Evolutionary conservation across 805 yeast genomes (phyloP), one percentile per base, ranked within the genome.

Genomic region (Saccharomycopsis fermentans): DNA sequence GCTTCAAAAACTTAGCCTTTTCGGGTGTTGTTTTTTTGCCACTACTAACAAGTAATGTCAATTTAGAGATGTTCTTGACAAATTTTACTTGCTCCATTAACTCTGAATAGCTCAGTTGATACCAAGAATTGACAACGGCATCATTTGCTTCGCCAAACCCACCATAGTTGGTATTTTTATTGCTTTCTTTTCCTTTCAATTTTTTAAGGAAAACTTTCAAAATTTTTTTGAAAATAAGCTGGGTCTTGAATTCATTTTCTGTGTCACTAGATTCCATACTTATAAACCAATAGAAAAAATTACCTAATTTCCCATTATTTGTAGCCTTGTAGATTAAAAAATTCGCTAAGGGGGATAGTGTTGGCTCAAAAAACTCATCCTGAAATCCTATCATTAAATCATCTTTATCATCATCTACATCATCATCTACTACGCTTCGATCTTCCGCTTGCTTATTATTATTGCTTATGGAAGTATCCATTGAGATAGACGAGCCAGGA

Each of bases 241-340:
- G 60, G 21, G 9, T 50, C 24, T 59, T 60, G 16, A 57, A 50
- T 36, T 70, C 67, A 29, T 69, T 68, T 2, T 78, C 79, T 48
- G 77, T 80, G 59, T 88, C 96, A 65, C 86, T 89, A 34, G 86
- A 80, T 66, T 92, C 97, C 1, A 95, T 96, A 63, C 84, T 85
- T 55, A 94, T 79, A 67, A 86, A 89, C 98, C 99, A 94, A 69
- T 89, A 91, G 61, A 95, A 82, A 67, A 80, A 89, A 67, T 84
- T 90, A 0, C 96, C 94, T 47, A 95, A 73, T 19, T 79, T 74
- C 21, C 80, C 78, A 67, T 86, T 87, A 19, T 78, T 73, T 1
- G 84, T 74, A 0, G 96, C 83, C 52, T 92, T 76, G 29, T 82
- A 82, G 48, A 91, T 84, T 47, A 94, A 73, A 67, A 92, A 90